Evolutionary conservation across 257 asterid species (phyloP).

Genomic region (Petunia secreta): DNA sequence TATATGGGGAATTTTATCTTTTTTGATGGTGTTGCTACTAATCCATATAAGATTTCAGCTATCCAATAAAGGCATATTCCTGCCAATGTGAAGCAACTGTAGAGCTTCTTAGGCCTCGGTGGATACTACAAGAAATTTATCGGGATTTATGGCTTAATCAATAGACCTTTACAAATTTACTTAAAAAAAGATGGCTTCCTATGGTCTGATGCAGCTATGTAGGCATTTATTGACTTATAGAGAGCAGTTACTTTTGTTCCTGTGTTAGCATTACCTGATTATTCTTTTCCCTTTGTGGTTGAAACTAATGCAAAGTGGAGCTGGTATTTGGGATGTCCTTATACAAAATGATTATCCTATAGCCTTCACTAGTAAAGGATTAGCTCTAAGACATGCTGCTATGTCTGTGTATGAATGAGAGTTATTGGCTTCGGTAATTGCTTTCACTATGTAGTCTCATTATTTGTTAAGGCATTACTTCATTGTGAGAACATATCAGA

Average conservation of each 20-base stretch:
- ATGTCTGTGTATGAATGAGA: no score
- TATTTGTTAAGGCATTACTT: no score
- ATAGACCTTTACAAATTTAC: not conserved
- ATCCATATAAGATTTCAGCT: not conserved
- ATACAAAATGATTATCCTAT: not conserved
- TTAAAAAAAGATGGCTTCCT: not conserved
- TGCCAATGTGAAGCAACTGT: not conserved
- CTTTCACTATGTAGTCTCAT: no score
- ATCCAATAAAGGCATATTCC: not conserved
- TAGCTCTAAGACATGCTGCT: not conserved
- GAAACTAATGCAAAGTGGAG: not conserved
- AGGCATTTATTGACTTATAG: not conserved
- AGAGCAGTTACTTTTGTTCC: not conserved
- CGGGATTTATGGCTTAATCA: not conserved
- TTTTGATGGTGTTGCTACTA: not conserved
- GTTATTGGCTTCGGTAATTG: no score
- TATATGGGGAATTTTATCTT: not conserved
- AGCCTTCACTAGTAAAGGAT: not conserved
- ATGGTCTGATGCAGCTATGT: not conserved
- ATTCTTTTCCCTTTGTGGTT: not conserved
- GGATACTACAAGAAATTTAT: not conserved
- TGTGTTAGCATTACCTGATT: not conserved
- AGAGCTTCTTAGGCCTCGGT: not conserved
- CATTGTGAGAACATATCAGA: no score
- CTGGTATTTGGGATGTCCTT: not conserved